Base-by-base conservation (phyloP, 306 rosid genomes). In the Medicago arabica region DNA sequence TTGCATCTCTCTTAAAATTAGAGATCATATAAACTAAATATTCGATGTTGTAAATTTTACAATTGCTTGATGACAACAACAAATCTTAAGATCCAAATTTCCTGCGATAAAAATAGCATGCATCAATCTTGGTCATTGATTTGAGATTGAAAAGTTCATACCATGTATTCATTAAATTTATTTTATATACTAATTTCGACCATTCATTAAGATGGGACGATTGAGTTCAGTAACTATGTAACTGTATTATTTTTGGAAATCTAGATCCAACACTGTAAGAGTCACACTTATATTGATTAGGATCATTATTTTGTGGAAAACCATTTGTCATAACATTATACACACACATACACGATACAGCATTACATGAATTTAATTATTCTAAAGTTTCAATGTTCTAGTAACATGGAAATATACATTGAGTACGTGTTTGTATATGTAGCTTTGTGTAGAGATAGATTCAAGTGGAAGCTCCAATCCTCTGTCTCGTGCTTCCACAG, bases 371-470 rank as follows among this genome's bases (percentile, higher is more conserved):
- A 36, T 62, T 62, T 34, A n/a, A 34, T 62, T 62, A 62, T 15
- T 62, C 4, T 60, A 14, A 6, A 14, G 17, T 25, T 60, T 60
- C 4, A 60, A 60, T 25, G 12, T 60, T 36, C n/a, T 62, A 4
- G 41, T 63, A 38, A 3, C 8, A 36, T 63, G 25, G 2, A 18
- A 12, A 69, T 69, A 38, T 62, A 16, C 16, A 65, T n/a, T 70
- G 31, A 34, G 7, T 34, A 15, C 10, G 44, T 47, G 59, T 31
- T 58, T 54, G 4, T 75, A 62, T 4, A 10, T 76, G 67, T 82
- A 93, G 98, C 83, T 93, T 50, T 90, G 86, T 75, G 38, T 79
- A 57, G 92, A 89, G 74, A 85, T 82, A 83, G 92, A 89, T 41
- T 87, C 93, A 51, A 84, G 85, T 38, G 72, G 84, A 23, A 66